Percentiles rank a stretch among this genome's conserved stretches.
Evolutionary conservation across 345 rosid genomes (phyloP).

Genomic region (Syzygium aqueum): DNA sequence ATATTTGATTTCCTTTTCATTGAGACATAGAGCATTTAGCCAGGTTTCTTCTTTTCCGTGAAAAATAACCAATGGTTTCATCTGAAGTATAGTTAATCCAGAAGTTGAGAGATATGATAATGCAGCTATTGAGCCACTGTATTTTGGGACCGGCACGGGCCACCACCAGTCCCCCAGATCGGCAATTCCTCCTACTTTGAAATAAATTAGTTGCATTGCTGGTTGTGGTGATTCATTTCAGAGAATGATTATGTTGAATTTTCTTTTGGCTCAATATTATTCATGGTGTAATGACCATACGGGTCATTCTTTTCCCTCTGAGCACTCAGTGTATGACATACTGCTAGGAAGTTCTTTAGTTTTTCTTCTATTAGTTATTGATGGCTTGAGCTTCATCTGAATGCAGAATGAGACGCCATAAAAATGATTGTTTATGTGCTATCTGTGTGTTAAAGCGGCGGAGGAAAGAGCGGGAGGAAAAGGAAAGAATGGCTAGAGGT

Average conservation of each 20-base stretch:
- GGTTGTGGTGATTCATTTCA: background rate
- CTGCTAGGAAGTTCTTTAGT: background rate
- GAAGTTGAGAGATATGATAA: background rate
- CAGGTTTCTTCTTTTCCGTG: background rate
- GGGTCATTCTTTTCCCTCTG: background rate
- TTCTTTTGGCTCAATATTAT: background rate
- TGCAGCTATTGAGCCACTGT: background rate
- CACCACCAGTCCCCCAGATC: background rate
- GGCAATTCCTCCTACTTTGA: background rate
- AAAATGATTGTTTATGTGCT: slow-evolving; percentile 92
- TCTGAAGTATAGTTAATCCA: background rate
- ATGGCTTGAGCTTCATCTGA: background rate
- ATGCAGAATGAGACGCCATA: slow-evolving; percentile 77
- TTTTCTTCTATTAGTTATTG: background rate
- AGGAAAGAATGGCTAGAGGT: slow-evolving; percentile 45
- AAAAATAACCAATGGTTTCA: background rate
- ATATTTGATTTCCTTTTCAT: background rate
- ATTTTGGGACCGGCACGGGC: background rate
- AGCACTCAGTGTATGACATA: background rate
- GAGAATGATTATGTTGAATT: background rate
- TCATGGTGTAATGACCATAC: background rate
- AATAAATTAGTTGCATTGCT: background rate
- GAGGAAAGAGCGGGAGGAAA: slow-evolving; percentile 84
- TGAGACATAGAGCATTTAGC: background rate
- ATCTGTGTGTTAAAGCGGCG: slow-evolving; percentile 82